phyloP scores from a whole-genome alignment of 306 rosid genomes.

The Styphnolobium japonicum region DNA sequence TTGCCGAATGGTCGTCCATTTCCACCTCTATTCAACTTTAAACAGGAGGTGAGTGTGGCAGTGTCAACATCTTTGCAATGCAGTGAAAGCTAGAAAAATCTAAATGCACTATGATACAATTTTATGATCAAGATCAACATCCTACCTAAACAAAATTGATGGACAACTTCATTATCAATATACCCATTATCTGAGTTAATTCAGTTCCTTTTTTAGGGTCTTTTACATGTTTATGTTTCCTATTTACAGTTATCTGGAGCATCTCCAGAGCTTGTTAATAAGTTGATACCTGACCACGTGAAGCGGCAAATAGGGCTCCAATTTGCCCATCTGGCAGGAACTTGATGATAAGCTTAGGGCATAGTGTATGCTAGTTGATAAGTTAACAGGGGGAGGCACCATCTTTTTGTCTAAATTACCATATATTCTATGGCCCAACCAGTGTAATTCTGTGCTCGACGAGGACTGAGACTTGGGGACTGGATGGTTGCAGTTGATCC shows the following conservation, averaged over 20 bases:
- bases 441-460: conserved; percentile 32
- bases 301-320: conserved; percentile 61
- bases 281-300: conserved; percentile 74
- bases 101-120: not conserved
- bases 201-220: not conserved
- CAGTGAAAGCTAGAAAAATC: not conserved
- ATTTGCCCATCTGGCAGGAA: conserved; percentile 46
- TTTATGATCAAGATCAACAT: conserved; percentile 5
- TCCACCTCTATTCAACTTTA: conserved; percentile 73
- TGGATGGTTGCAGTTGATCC: conserved; percentile 40
- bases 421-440: conserved; percentile 5
- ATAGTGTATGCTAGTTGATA: conserved; percentile 35
- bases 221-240: not conserved
- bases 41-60: conserved; percentile 60
- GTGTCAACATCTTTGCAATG: not conserved
- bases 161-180: not conserved
- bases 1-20: conserved; percentile 67
- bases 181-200: not conserved
- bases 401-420: conserved; percentile 41
- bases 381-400: conserved; percentile 38
- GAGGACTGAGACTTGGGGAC: conserved; percentile 24
- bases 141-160: not conserved
- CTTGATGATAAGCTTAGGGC: conserved; percentile 40
- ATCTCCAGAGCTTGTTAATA: conserved; percentile 63
- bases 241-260: conserved; percentile 55